Evolutionary conservation across 2,329 filamentous ascomycete genomes (phyloP), one percentile per base, ranked within the genome.

Genomic region (Sporothrix brunneoviolacea): DNA sequence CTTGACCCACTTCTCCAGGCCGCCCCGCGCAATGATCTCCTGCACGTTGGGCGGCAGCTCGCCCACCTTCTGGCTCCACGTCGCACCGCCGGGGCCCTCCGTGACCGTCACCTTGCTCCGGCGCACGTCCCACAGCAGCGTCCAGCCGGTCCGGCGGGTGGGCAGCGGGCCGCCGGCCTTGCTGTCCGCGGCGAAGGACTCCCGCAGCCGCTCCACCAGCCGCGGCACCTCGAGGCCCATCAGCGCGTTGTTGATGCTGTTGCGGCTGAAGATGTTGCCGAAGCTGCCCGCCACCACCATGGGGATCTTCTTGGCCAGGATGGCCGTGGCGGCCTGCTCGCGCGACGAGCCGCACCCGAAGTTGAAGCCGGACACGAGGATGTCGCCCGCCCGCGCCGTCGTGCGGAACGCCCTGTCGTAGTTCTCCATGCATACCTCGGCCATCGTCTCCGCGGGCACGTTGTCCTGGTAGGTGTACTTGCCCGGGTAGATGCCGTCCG

Each of bases 351-450:
- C 55, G 58, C 83, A 89, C 42, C 91, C 91, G 62, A 96, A 95
- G 72, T 94, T 95, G 72, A 83, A 93, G 28, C 90, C 90, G 0
- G 83, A 70, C 0, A 96, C 90, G 1, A 96, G 77, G 49, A 96
- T 88, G 60, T 97, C 91, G 43, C 81, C 82, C 0, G 79, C 63
- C 56, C 77, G 77, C 40, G 86, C 83, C 32, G 83, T 72, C 1
- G 69, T 65, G 9, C 74, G 66, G 64, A 96, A 96, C 0, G 72
- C 64, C 0, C 77, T 69, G 64, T 97, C 91, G 69, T 95, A 97
- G 74, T 97, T 97, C 64, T 86, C 79, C 90, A 97, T 96, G 67
- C 86, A 91, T 0, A 91, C 90, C 57, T 86, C 73, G 0, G 89
- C 88, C 91, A 97, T 96, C 51, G 81, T 81, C 54, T 88, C 84